Conservation (phyloP, 495 filamentous ascomycete genomes). For the Aspergillus coremiiformis region DNA sequence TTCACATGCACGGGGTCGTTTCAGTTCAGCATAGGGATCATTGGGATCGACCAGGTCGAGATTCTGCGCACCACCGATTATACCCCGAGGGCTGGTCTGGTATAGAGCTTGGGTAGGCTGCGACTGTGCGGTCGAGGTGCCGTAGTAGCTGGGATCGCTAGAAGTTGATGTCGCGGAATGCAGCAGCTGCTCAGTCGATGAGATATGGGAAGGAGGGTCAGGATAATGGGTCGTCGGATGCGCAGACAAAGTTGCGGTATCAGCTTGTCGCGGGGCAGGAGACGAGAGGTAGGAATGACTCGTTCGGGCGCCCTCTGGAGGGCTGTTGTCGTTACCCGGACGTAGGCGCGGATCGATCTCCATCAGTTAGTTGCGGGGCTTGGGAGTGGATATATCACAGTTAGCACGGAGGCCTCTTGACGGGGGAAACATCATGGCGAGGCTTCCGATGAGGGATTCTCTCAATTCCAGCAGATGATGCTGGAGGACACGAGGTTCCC, state of each 20-base stretch:
- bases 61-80: background rate
- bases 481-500: background rate
- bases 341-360: constrained; percentile 30
- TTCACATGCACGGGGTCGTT: constrained; percentile 86
- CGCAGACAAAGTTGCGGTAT: constrained; percentile 1
- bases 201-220: constrained; percentile 23
- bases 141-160: constrained; percentile 4
- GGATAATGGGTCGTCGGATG: constrained; percentile 21
- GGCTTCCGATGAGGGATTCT: background rate
- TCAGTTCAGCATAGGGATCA: constrained; percentile 49
- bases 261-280: constrained; percentile 10
- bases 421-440: background rate
- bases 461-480: background rate
- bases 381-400: constrained; percentile 4
- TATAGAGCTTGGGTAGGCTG: constrained; percentile 2
- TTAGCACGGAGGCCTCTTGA: background rate
- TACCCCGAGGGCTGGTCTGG: background rate
- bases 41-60: constrained; percentile 19
- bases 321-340: constrained; percentile 10
- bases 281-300: constrained; percentile 9
- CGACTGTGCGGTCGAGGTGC: background rate
- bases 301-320: constrained; percentile 11
- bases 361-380: constrained; percentile 24
- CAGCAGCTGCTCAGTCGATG: constrained; percentile 4
- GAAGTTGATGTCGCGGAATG: background rate